Evolutionary conservation across 768 basidiomycete species (phyloP), one percentile per base, ranked within the genome.

Genomic region (Tricholoma hemisulphureum): DNA sequence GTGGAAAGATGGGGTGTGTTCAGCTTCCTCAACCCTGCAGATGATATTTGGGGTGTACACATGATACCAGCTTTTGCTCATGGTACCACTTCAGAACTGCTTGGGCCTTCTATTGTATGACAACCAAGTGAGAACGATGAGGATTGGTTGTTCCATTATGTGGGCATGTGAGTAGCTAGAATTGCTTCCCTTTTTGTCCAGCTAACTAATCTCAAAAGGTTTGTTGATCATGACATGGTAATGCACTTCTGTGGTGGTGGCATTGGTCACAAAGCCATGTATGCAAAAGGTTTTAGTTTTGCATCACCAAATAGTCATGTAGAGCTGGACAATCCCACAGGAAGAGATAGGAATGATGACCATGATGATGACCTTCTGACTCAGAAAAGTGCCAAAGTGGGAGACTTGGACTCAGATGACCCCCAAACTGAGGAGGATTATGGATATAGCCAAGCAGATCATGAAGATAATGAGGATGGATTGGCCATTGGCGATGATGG

Each of bases 221-320:
- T 76, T 56, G 72, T 72, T 9, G 75, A 78, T 55, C 64, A 71
- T 2, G 76, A 79, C 34, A 79, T 75, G 75, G 57, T 74, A 11
- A 71, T 74, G 67, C 65, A 69, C 7, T 74, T 64, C 55, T 51
- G 60, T 11, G 69, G 68, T 4, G 60, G 66, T 4, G 75, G 69
- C 2, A 55, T 75, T 29, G 74, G 75, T 18, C 71, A 75, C 46
- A 48, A 48, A 21, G 46, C 18, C 6, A 48, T 9, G 16, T 14
- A 23, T 6, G 7, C 61, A 67, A 41, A 56, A 50, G 13, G 49
- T 58, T 11, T 29, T 57, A 5, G 28, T 21, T 13, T 23, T 14
- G 21, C 13, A 21, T 48, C 28, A 6, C 28, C 28, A 21, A 21
- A 48, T n/a, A 28, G 13, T 21, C 23, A 48, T 68, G 65, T 26